phyloP scores from a whole-genome alignment of 2,329 filamentous ascomycete species.

The Fulvia fulva region DNA sequence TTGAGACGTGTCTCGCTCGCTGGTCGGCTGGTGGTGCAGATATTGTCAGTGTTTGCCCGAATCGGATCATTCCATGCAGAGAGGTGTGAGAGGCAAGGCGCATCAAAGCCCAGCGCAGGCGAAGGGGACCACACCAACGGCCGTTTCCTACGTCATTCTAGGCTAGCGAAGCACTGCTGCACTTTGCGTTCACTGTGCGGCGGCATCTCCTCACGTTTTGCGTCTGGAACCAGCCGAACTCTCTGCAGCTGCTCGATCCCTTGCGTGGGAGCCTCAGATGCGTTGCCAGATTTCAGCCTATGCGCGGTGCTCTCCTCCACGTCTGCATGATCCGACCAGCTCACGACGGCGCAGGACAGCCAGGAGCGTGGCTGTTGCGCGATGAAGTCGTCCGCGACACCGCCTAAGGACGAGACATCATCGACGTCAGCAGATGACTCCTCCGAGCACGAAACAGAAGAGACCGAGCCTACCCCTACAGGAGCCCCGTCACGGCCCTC shows the following conservation, averaged over 20 bases:
- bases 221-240: background rate
- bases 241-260: background rate
- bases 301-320: background rate
- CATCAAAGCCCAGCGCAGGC: background rate
- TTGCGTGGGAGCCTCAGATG: background rate
- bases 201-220: background rate
- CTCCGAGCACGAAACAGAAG: constrained; percentile 19
- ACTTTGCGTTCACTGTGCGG: background rate
- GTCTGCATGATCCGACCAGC: constrained; percentile 8
- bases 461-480: constrained; percentile 18
- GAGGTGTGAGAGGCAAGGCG: background rate
- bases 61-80: background rate
- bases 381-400: constrained; percentile 20
- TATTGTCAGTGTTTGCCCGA: background rate
- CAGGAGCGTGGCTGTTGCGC: constrained; percentile 7
- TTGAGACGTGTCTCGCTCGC: background rate
- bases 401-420: constrained; percentile 10
- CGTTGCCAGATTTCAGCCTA: background rate
- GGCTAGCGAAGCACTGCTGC: too few species aligned
- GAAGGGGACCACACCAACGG: background rate
- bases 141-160: background rate
- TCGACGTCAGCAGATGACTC: constrained; percentile 10
- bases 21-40: background rate
- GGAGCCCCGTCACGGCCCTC: constrained; percentile 7
- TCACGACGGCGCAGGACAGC: constrained; percentile 7